Evolutionary conservation across 805 yeast species (phyloP).

Genomic region (Metahyphopichia silvanorum): DNA sequence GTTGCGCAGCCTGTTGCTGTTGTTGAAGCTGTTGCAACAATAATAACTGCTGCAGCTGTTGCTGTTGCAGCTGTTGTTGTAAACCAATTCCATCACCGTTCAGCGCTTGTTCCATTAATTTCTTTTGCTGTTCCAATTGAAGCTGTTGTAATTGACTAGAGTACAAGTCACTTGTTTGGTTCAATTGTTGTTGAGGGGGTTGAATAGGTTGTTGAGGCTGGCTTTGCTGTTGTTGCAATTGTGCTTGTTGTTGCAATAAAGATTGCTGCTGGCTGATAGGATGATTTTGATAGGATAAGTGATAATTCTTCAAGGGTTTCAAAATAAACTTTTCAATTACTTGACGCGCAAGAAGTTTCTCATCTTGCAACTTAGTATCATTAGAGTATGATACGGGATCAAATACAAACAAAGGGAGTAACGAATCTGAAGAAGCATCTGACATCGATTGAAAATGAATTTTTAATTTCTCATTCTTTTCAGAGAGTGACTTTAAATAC

Average conservation of each 20-base stretch:
- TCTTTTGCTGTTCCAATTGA: slow-evolving; percentile 26
- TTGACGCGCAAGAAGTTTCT: slow-evolving; percentile 33
- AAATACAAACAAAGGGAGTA: slow-evolving; percentile 51
- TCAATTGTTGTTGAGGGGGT: slow-evolving; percentile 20
- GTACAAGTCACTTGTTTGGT: slow-evolving; percentile 10
- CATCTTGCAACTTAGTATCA: slow-evolving; percentile 33
- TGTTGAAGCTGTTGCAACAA: slow-evolving; percentile 35
- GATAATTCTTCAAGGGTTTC: slow-evolving; percentile 42
- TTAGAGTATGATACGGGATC: slow-evolving; percentile 29
- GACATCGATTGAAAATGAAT: slow-evolving; percentile 27
- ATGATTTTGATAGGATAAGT: slow-evolving; percentile 43
- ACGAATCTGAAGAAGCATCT: slow-evolving; percentile 7
- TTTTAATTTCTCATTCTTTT: slow-evolving; percentile 36
- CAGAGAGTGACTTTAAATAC: slow-evolving; percentile 35
- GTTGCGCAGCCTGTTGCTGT: slow-evolving; percentile 26
- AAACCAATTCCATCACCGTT: too few relatives aligned
- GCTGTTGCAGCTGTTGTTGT: slow-evolving; percentile 11
- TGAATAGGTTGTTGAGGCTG: slow-evolving; percentile 11
- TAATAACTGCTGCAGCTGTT: slow-evolving; percentile 17
- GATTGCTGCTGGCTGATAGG: slow-evolving; percentile 33
- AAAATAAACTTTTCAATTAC: slow-evolving; percentile 39
- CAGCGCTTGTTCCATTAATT: slow-evolving; percentile 10
- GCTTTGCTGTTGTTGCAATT: slow-evolving; percentile 22
- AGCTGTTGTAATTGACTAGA: slow-evolving; percentile 26
- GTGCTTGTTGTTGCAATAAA: slow-evolving; percentile 31